phyloP scores from a whole-genome alignment of 2,329 filamentous ascomycete species.

The Aspergillus felis region DNA sequence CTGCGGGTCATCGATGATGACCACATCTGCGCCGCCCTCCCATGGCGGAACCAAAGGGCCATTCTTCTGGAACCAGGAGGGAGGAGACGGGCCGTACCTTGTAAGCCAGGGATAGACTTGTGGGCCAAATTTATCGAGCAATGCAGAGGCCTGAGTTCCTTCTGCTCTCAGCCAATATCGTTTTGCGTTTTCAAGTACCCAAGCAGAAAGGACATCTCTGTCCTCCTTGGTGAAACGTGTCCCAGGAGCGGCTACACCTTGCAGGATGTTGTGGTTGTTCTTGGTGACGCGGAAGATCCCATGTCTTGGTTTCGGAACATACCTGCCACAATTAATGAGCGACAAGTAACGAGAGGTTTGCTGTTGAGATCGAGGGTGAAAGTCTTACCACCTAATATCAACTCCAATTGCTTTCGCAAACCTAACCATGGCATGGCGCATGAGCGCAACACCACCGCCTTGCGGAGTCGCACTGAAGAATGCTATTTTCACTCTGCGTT shows the following conservation, averaged over 20 bases:
- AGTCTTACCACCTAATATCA: conserved; percentile 66
- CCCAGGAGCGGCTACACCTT: conserved; percentile 66
- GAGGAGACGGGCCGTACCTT: too few relatives aligned
- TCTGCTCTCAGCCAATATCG: conserved; percentile 7
- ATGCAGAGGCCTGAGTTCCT: conserved; percentile 49
- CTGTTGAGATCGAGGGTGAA: background rate
- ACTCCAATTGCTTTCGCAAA: conserved; percentile 65
- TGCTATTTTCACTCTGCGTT: conserved; percentile 63
- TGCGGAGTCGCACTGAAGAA: conserved; percentile 80
- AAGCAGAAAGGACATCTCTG: conserved; percentile 32
- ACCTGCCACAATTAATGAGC: conserved; percentile 36
- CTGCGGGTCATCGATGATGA: conserved; percentile 78
- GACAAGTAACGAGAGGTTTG: too few relatives aligned
- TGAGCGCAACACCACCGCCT: conserved; percentile 76
- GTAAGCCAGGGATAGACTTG: too few relatives aligned
- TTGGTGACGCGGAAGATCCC: conserved; percentile 81
- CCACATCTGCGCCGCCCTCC: conserved; percentile 70
- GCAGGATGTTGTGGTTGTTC: conserved; percentile 83
- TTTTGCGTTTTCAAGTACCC: too few relatives aligned
- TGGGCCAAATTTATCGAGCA: too few relatives aligned
- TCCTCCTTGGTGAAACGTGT: conserved; percentile 63
- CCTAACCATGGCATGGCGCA: conserved; percentile 73
- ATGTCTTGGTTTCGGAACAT: conserved; percentile 73
- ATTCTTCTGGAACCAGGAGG: conserved; percentile 66
- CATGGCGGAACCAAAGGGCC: conserved; percentile 62